Percentiles rank a stretch among this genome's conserved stretches.
Evolutionary conservation across 2,329 filamentous ascomycete genomes (phyloP).

Genomic region (Colletotrichum cereale): DNA sequence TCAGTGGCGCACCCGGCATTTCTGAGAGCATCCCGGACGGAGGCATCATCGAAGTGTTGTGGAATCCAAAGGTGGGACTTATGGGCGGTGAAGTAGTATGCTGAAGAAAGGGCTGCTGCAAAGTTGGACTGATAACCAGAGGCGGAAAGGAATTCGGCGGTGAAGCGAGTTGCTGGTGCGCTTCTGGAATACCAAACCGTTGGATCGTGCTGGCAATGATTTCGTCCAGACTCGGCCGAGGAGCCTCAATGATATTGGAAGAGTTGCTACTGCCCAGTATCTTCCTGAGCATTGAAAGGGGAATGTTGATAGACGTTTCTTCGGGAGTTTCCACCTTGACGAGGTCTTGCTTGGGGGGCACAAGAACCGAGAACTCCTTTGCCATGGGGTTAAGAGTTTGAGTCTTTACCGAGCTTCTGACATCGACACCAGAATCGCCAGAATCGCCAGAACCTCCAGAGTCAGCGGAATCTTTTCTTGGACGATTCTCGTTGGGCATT

Average conservation of each 20-base stretch:
- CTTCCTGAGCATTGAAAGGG: conserved; percentile 24
- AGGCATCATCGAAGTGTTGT: background rate
- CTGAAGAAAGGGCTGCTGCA: conserved; percentile 5
- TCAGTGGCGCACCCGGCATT: background rate
- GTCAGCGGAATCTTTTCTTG: conserved; percentile 17
- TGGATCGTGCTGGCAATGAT: conserved; percentile 26
- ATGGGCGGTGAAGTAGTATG: background rate
- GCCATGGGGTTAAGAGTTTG: conserved; percentile 34
- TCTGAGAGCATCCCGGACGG: background rate
- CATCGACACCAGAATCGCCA: conserved; percentile 20
- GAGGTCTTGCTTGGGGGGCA: conserved; percentile 9
- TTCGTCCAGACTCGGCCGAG: conserved; percentile 14
- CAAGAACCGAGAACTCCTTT: conserved; percentile 27
- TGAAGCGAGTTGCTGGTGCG: background rate
- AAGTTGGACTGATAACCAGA: background rate
- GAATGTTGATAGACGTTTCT: conserved; percentile 33
- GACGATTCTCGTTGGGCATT: background rate
- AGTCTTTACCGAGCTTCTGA: conserved; percentile 18
- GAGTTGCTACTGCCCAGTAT: conserved; percentile 7
- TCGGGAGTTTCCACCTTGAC: conserved; percentile 11
- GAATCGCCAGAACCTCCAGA: conserved; percentile 10
- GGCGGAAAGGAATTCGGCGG: background rate
- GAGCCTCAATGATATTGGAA: background rate
- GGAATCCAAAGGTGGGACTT: background rate
- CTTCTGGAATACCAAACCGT: conserved; percentile 16